A percentile compares a stretch with the other conserved stretches of the same genome.
Conservation (phyloP, 192 early-diverging fungal genomes). For the Chytriomyces confervae region DNA sequence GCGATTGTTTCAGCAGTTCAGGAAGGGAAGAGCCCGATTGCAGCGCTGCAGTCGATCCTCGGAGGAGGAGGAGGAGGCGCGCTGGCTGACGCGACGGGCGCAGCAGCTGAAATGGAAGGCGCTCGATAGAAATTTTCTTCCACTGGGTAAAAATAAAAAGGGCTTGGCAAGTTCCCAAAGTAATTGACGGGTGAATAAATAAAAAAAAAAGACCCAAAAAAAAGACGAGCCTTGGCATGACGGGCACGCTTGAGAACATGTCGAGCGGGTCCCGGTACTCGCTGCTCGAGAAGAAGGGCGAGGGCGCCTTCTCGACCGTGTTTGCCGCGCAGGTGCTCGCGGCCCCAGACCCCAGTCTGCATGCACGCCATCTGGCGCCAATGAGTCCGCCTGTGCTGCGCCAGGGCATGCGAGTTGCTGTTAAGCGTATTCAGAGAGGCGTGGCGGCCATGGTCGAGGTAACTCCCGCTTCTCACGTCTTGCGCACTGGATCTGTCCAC, state of each 20-base stretch:
- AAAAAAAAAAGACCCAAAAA: not conserved
- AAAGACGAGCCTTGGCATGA: not conserved
- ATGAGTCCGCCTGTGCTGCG: conserved; percentile 26
- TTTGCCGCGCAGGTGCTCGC: not conserved
- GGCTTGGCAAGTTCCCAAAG: not conserved
- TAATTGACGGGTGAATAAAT: not conserved
- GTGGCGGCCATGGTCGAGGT: too few relatives aligned
- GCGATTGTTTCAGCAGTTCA: conserved; percentile 17
- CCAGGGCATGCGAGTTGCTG: conserved; percentile 15
- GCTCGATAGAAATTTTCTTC: conserved; percentile 1
- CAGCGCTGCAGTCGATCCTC: conserved; percentile 8
- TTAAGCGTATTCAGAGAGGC: conserved; percentile 22
- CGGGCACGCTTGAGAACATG: conserved; percentile 28
- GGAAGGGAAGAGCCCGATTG: not conserved
- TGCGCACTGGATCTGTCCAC: too few relatives aligned
- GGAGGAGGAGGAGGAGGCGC: conserved; percentile 5
- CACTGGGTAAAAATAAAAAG: not conserved
- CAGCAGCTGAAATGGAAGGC: not conserved
- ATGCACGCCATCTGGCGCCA: conserved; percentile 15
- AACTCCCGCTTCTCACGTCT: too few relatives aligned
- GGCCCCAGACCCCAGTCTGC: conserved; percentile 6
- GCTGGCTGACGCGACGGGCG: not conserved
- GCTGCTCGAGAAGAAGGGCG: conserved; percentile 17
- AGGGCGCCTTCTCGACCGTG: conserved; percentile 32
- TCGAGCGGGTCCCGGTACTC: conserved; percentile 12